These are phyloP conservation scores for Chimonanthus salicifolius DNA, from an alignment of 164 flowering plant species.

Conservation along the genomic window DNA sequence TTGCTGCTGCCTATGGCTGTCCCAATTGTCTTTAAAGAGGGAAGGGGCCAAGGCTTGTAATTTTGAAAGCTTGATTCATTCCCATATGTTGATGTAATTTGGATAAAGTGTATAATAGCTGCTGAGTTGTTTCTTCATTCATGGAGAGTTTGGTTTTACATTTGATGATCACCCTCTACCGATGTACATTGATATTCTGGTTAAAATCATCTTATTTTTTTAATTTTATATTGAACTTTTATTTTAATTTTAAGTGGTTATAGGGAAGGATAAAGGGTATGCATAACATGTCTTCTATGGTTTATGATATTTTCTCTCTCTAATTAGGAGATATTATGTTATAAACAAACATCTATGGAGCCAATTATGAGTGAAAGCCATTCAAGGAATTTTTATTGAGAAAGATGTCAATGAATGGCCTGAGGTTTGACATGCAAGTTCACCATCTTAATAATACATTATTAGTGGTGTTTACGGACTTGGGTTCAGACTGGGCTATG, in stretches of 20 bases:
- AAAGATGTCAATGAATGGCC: too few relatives aligned
- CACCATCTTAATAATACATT: too few relatives aligned
- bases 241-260: not conserved
- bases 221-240: not conserved
- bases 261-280: not conserved
- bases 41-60: conserved; percentile 25
- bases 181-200: not conserved
- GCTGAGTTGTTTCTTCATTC: not conserved
- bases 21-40: conserved; percentile 6
- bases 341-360: too few relatives aligned
- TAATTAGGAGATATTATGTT: too few relatives aligned
- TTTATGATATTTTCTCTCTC: not conserved
- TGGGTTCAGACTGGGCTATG: too few relatives aligned
- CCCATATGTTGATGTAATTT: conserved; percentile 14
- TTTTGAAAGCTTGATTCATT: conserved; percentile 39
- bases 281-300: not conserved
- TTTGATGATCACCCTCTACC: not conserved
- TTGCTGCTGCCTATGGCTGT: conserved; percentile 13
- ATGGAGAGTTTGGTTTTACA: not conserved
- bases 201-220: not conserved
- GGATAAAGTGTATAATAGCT: conserved; percentile 1
- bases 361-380: too few relatives aligned
- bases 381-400: too few relatives aligned
- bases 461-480: too few relatives aligned
- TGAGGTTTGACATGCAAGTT: too few relatives aligned